Evolutionary conservation across 805 yeast species (phyloP).

Genomic region (Zygosaccharomyces gambellarensis): DNA sequence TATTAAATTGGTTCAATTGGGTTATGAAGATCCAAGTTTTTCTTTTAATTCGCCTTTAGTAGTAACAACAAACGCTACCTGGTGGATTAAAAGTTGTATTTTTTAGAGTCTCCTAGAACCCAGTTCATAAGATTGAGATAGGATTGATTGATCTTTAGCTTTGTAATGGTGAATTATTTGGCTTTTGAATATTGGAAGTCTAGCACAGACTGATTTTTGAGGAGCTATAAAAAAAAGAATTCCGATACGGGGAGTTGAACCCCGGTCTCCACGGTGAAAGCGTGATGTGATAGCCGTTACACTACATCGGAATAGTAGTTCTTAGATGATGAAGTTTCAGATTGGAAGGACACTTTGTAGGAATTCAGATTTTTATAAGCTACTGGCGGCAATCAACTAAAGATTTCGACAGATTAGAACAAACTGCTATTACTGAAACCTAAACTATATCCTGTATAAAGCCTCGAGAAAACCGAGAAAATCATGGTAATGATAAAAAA

Average conservation of each 20-base stretch:
- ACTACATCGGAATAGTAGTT: conserved; percentile 11
- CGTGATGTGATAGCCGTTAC: conserved; percentile 19
- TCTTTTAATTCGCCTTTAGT: not conserved
- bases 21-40: not conserved
- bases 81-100: not conserved
- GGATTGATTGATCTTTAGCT: too few relatives aligned
- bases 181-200: not conserved
- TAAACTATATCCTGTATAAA: too few relatives aligned
- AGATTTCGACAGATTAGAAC: too few relatives aligned
- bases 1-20: not conserved
- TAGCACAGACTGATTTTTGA: not conserved
- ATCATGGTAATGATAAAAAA: not conserved
- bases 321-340: too few relatives aligned
- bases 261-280: conserved; percentile 19
- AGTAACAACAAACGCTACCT: not conserved
- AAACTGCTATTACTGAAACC: too few relatives aligned
- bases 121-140: too few relatives aligned
- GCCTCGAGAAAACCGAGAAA: not conserved
- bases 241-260: conserved; percentile 19
- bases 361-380: too few relatives aligned
- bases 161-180: too few relatives aligned
- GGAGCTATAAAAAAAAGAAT: not conserved
- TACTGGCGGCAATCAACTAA: too few relatives aligned
- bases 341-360: too few relatives aligned
- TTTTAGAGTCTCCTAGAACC: too few relatives aligned